phyloP scores from a whole-genome alignment of 768 basidiomycete genomes.

The Mycena rosella region DNA sequence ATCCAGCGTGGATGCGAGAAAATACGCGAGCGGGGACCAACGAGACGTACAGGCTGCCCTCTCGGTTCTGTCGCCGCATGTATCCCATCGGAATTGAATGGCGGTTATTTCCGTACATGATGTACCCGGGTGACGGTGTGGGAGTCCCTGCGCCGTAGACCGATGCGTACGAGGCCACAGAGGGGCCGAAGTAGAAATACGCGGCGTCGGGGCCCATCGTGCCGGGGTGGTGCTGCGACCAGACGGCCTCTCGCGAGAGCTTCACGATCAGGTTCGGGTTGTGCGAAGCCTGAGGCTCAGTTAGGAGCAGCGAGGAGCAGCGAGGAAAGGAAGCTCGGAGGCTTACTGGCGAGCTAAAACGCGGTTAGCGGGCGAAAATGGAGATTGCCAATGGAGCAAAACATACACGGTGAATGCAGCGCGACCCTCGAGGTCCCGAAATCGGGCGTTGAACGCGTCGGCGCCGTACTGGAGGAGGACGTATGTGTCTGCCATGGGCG shows the following conservation, averaged over 20 bases:
- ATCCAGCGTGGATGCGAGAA: too few species aligned
- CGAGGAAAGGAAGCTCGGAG: not conserved
- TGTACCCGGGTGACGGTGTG: conserved; percentile 66
- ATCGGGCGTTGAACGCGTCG: conserved; percentile 70
- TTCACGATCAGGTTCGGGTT: conserved; percentile 74
- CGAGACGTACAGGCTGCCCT: conserved; percentile 70
- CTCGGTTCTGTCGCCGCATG: conserved; percentile 66
- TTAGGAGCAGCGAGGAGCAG: too few species aligned
- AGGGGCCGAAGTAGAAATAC: conserved; percentile 76
- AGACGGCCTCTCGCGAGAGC: conserved; percentile 72
- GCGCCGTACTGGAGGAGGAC: conserved; percentile 75
- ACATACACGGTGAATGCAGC: conserved; percentile 79
- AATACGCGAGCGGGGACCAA: not conserved
- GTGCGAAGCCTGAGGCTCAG: conserved; percentile 59
- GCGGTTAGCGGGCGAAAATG: not conserved
- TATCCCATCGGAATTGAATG: conserved; percentile 68
- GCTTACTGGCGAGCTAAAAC: conserved; percentile 34
- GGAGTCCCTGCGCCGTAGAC: conserved; percentile 49
- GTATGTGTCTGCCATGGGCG: conserved; percentile 53
- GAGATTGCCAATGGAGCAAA: not conserved
- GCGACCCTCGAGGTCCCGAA: conserved; percentile 73
- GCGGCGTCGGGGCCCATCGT: conserved; percentile 88
- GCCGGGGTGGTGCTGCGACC: conserved; percentile 75
- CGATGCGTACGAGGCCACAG: conserved; percentile 11
- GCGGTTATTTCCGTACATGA: conserved; percentile 77